These are phyloP conservation scores for Lignosus rhinocerotis DNA, from an alignment of 1,284 basidiomycete species.

Conservation along the genomic window DNA sequence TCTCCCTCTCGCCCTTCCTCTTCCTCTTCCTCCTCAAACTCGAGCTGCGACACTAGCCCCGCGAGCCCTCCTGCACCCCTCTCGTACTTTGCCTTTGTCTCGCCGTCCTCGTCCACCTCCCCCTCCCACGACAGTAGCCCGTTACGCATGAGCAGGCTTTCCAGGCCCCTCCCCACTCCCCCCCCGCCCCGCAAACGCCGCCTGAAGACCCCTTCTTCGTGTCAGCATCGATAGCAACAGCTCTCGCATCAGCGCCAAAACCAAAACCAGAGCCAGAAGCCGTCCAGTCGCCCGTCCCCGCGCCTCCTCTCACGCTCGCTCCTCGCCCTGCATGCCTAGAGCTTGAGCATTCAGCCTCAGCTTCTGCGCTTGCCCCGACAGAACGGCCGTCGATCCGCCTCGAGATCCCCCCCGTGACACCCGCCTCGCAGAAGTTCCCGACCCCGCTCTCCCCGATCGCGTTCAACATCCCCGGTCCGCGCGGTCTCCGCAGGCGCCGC, in stretches of 20 bases:
- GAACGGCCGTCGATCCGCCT: slow-evolving; percentile 13
- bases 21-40: slow-evolving; percentile 18
- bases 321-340: background rate
- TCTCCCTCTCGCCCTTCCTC: slow-evolving; percentile 21
- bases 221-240: background rate
- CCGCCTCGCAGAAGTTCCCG: background rate
- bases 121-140: background rate
- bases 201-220: background rate
- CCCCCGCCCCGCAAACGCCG: background rate
- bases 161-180: slow-evolving; percentile 17
- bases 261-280: background rate
- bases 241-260: background rate
- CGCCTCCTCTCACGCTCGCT: background rate
- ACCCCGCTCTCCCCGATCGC: slow-evolving; percentile 20
- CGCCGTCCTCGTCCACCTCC: background rate
- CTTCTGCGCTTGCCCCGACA: background rate
- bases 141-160: background rate
- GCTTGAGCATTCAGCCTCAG: no score
- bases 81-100: background rate
- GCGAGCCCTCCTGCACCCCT: background rate
- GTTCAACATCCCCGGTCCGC: slow-evolving; percentile 18
- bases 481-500: slow-evolving; percentile 17
- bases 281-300: no score
- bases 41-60: slow-evolving; percentile 5
- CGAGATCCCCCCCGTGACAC: slow-evolving; percentile 3